Percentiles rank a stretch among this genome's conserved stretches.
These are phyloP conservation scores for Corchorus capsularis DNA, from an alignment of 345 rosid genomes.

Conservation along the genomic window DNA sequence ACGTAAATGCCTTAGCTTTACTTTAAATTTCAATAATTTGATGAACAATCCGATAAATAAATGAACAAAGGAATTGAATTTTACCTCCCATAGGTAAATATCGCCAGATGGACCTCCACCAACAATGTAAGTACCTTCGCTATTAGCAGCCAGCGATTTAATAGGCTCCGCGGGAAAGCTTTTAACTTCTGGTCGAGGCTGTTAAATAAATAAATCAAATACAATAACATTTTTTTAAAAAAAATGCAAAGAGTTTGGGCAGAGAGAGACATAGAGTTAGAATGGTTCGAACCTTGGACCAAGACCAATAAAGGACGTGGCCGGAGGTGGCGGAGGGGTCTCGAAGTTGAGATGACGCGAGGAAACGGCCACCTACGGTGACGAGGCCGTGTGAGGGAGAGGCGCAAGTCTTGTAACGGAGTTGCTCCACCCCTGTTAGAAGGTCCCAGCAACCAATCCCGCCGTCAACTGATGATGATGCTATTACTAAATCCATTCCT, in stretches of 20 bases:
- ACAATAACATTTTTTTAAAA: neutral
- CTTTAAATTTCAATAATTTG: neutral
- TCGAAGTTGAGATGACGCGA: constrained; percentile 78
- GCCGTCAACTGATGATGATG: constrained; percentile 67
- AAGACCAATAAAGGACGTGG: constrained; percentile 75
- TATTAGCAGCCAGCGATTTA: constrained; percentile 61
- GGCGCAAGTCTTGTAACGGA: constrained; percentile 69
- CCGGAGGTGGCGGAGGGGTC: constrained; percentile 61
- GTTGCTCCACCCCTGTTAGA: constrained; percentile 54
- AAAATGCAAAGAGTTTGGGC: neutral
- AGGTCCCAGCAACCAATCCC: constrained; percentile 88
- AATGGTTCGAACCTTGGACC: constrained; percentile 52
- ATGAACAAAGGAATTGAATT: neutral
- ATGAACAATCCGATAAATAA: neutral
- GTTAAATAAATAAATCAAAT: constrained; percentile 1
- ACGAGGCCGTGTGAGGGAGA: constrained; percentile 70
- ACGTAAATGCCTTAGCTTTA: neutral
- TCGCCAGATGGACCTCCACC: constrained; percentile 83
- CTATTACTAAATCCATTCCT: constrained; percentile 49
- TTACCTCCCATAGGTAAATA: constrained; percentile 84
- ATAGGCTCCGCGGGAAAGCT: constrained; percentile 83
- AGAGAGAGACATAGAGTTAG: neutral
- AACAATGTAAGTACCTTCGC: constrained; percentile 71
- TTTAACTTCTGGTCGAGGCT: constrained; percentile 81
- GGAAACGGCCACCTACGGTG: constrained; percentile 57